A percentile compares a stretch with the other conserved stretches of the same genome.
Evolutionary conservation across 2,329 filamentous ascomycete genomes (phyloP).

Genomic region (Monosporascus sp.): DNA sequence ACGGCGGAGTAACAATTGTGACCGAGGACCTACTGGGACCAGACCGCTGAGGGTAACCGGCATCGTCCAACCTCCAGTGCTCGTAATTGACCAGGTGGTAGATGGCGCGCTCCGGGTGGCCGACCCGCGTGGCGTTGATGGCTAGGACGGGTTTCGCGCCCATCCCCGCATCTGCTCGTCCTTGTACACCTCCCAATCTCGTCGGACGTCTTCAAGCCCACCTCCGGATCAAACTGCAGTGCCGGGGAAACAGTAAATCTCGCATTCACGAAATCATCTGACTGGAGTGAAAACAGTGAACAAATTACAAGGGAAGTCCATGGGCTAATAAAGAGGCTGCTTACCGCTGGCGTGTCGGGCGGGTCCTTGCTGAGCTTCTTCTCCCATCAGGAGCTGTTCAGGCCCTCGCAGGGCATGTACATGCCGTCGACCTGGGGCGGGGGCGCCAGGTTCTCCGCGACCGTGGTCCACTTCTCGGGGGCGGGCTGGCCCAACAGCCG

Average conservation of each 20-base stretch:
- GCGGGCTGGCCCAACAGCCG: neutral
- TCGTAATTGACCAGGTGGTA: neutral
- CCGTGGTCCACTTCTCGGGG: neutral
- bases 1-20: neutral
- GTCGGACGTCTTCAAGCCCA: neutral
- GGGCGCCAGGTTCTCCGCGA: neutral
- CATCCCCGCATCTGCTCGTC: neutral
- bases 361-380: neutral
- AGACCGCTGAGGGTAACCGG: neutral
- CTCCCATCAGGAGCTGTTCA: neutral
- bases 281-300: neutral
- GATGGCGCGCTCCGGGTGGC: too few species aligned
- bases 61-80: neutral
- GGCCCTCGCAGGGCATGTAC: neutral
- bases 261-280: neutral
- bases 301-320: neutral
- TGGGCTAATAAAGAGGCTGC: neutral
- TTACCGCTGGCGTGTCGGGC: neutral
- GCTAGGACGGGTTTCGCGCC: neutral
- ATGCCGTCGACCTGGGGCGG: neutral
- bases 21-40: neutral
- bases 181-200: neutral
- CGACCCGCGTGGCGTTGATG: neutral
- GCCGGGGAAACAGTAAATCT: neutral
- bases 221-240: neutral